Evolutionary conservation across 495 filamentous ascomycete species (phyloP).

Genomic region (Penicillium soppii): DNA sequence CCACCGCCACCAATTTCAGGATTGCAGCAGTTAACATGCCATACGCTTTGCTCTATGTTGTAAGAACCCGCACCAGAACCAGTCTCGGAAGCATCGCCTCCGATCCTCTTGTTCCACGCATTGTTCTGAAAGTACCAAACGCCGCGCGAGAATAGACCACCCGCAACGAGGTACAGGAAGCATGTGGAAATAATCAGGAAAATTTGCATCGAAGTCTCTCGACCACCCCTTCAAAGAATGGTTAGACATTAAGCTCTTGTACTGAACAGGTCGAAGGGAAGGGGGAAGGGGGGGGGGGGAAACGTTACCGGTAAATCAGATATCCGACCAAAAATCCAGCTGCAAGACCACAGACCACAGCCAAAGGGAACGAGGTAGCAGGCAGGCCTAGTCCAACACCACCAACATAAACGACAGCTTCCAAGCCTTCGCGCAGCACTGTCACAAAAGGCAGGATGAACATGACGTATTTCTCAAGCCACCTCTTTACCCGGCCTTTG

Average conservation of each 20-base stretch:
- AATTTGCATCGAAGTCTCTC: conserved; percentile 64
- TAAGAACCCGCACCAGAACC: conserved; percentile 84
- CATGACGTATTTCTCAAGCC: conserved; percentile 76
- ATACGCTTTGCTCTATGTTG: conserved; percentile 79
- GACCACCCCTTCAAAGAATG: conserved; percentile 50
- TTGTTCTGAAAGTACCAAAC: conserved; percentile 71
- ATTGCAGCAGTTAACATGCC: conserved; percentile 92
- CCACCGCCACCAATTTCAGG: conserved; percentile 67
- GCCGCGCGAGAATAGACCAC: conserved; percentile 74
- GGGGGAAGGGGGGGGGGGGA: background rate
- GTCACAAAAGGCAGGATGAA: conserved; percentile 82
- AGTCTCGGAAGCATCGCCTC: conserved; percentile 70
- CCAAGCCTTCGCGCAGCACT: conserved; percentile 77
- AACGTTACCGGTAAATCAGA: conserved; percentile 71
- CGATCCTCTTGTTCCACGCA: conserved; percentile 63
- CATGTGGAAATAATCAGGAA: conserved; percentile 82
- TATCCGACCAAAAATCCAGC: conserved; percentile 66
- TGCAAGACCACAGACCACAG: conserved; percentile 65
- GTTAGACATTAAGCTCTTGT: background rate
- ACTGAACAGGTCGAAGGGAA: too few species aligned
- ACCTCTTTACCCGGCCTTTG: conserved; percentile 54
- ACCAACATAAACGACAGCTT: conserved; percentile 78
- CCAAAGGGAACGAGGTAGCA: conserved; percentile 69
- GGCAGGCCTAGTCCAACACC: conserved; percentile 77
- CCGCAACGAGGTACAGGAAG: conserved; percentile 82